Percentiles rank a stretch among this genome's conserved stretches.
phyloP scores from a whole-genome alignment of 306 rosid genomes.

The Quercus alba region DNA sequence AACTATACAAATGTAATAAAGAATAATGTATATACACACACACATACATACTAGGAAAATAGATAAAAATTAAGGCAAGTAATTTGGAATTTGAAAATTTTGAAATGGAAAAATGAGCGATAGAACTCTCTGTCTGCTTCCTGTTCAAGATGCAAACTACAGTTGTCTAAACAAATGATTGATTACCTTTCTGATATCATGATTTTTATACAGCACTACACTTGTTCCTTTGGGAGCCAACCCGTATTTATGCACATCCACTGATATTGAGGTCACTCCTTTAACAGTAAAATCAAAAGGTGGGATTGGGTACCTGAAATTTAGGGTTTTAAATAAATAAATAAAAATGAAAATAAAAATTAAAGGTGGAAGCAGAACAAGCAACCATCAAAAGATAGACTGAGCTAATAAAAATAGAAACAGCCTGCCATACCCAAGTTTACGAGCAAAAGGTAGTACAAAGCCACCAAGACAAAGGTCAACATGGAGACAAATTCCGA shows the following conservation, averaged over 20 bases:
- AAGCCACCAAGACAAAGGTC: constrained; percentile 97
- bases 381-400: not conserved
- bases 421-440: constrained; percentile 72
- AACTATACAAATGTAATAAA: not conserved
- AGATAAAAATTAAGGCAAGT: not conserved
- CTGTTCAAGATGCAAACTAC: constrained; percentile 9
- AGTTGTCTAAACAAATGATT: not conserved
- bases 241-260: constrained; percentile 95
- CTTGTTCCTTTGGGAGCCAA: constrained; percentile 99
- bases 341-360: not conserved
- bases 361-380: not conserved
- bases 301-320: constrained; percentile 75
- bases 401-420: constrained; percentile 16
- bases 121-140: not conserved
- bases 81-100: not conserved
- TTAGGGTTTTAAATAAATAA: not conserved
- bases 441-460: constrained; percentile 85
- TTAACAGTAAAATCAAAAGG: constrained; percentile 83
- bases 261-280: constrained; percentile 96
- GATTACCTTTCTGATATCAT: constrained; percentile 87
- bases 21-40: not conserved
- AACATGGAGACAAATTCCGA: constrained; percentile 82
- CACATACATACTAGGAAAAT: not conserved
- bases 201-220: constrained; percentile 76
- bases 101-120: not conserved